Evolutionary conservation across 768 basidiomycete species (phyloP), one percentile per base, ranked within the genome.

Genomic region (Agaricus sinodeliciosus): DNA sequence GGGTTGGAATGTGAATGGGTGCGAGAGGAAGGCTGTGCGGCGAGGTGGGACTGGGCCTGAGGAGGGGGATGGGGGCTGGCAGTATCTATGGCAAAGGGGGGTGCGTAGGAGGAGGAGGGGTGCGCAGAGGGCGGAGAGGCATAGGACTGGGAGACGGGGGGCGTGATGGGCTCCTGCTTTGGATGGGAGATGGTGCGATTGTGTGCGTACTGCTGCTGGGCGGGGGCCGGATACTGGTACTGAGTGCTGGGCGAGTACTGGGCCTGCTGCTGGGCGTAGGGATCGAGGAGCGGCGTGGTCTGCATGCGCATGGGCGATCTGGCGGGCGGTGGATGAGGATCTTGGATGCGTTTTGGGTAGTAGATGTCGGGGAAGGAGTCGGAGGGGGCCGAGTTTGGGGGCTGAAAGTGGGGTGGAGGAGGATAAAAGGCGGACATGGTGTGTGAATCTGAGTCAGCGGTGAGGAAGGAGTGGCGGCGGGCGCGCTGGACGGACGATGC

Each of bases 261-360:
- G 26, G 78, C 65, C 68, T 87, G 86, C 55, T 80, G 86, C 54
- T 80, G 84, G 50, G 82, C 74, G 64, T 88, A 89, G 27, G 83
- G 81, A 66, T 89, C 87, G 59, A 87, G 73, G 42, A 84, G 72
- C 41, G 76, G 68, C 12, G 73, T 69, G 58, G 78, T 79, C 54
- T 70, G 70, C 19, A 75, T 62, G 46, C 85, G 78, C 58, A 85
- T 75, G 41, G 87, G 87, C 16, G 86, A 87, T 57, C 84, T 78
- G 49, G 53, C 26, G 58, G 41, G 43, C 65, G 77, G 37, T 72
- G 58, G 60, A 83, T 82, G 60, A 72, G 73, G 15, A 78, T 74
- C 57, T 75, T 2, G 79, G 7, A 78, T 62, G 46, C 79, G 76
- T 70, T 84, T 85, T 12, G 79, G 75, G 63, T 78, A 86, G 60